Percentiles rank a stretch among this genome's conserved stretches.
Evolutionary conservation across 2,329 filamentous ascomycete species (phyloP).

Genomic region (Parasarocladium wereldwijsianum): DNA sequence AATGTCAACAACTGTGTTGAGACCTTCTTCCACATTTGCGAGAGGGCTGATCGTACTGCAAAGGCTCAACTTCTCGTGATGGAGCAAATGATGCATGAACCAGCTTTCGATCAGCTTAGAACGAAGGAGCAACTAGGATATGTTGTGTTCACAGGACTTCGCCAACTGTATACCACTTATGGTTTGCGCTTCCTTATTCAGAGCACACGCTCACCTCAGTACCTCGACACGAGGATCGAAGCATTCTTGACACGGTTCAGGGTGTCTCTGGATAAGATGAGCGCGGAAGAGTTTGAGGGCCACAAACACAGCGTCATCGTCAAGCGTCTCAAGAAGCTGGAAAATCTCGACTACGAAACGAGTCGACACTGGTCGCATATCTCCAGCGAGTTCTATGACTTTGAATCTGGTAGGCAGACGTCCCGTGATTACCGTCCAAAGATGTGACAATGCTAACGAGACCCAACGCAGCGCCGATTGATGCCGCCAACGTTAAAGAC

Average conservation of each 20-base stretch:
- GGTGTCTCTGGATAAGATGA: constrained; percentile 57
- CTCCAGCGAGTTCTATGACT: constrained; percentile 75
- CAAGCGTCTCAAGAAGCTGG: constrained; percentile 77
- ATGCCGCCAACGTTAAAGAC: constrained; percentile 58
- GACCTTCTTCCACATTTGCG: constrained; percentile 58
- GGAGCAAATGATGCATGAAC: constrained; percentile 84
- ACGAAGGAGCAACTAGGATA: constrained; percentile 98
- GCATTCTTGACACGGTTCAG: constrained; percentile 60
- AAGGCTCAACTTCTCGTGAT: constrained; percentile 70
- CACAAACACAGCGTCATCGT: constrained; percentile 84
- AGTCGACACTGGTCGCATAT: constrained; percentile 76
- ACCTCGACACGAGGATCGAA: constrained; percentile 78
- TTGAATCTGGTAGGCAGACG: constrained; percentile 55
- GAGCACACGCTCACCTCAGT: constrained; percentile 72
- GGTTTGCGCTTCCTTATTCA: constrained; percentile 87
- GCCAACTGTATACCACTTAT: constrained; percentile 51
- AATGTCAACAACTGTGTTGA: constrained; percentile 85
- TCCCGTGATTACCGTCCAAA: background rate
- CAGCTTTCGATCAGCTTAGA: constrained; percentile 82
- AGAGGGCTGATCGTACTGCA: constrained; percentile 50
- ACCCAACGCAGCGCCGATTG: constrained; percentile 44
- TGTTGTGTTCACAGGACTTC: constrained; percentile 74
- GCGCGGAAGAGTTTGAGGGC: constrained; percentile 69
- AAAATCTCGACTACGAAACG: constrained; percentile 80
- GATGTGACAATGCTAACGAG: constrained; percentile 9